Conservation (phyloP, 2,329 filamentous ascomycete species). For the Aureobasidium pullulans region DNA sequence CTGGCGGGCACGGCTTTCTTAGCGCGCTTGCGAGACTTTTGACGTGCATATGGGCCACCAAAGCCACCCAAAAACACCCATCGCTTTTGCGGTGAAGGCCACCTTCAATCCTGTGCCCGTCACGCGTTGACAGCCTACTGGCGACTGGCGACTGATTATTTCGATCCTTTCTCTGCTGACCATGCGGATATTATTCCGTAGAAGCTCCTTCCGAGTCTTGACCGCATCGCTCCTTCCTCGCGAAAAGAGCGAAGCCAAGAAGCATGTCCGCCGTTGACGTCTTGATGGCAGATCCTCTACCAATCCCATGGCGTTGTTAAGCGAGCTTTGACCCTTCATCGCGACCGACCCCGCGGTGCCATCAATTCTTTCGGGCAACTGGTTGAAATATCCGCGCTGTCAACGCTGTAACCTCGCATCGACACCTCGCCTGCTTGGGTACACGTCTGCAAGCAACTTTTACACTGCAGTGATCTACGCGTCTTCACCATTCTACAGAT, state of each 20-base stretch:
- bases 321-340: conserved; percentile 5
- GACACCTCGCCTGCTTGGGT: not conserved
- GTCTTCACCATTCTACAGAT: not conserved
- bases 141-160: no score
- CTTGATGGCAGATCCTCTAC: conserved; percentile 1
- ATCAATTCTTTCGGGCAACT: no score
- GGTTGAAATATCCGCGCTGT: not conserved
- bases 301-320: not conserved
- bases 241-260: not conserved
- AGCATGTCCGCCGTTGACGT: conserved; percentile 5
- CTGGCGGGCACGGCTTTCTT: not conserved
- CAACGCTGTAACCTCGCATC: not conserved
- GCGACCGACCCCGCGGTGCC: no score
- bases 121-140: not conserved
- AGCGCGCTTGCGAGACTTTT: conserved; percentile 5
- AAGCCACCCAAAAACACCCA: not conserved
- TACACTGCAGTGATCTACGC: not conserved
- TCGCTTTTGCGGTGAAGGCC: not conserved
- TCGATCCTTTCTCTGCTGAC: not conserved
- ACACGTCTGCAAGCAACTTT: not conserved
- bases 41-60: conserved; percentile 1
- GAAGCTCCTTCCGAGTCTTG: not conserved
- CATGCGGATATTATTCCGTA: not conserved
- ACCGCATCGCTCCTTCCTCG: not conserved
- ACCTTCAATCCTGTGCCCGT: no score